phyloP scores from a whole-genome alignment of 2,329 filamentous ascomycete genomes.

The Alternaria triticimaculans region DNA sequence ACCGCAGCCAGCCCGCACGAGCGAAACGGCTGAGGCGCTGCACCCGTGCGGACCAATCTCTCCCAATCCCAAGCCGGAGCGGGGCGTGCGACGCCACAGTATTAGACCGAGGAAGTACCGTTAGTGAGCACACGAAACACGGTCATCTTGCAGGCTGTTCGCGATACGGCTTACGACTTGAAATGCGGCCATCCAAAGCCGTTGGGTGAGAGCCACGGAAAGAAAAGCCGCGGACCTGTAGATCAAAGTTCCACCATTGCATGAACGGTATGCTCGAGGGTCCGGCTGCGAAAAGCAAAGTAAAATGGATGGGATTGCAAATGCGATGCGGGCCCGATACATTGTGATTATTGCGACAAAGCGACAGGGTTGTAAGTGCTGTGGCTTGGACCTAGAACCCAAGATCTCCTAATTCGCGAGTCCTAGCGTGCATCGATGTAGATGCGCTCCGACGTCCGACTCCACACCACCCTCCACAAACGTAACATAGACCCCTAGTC shows the following conservation, averaged over 20 bases:
- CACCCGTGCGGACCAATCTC: neutral
- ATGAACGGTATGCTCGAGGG: constrained; percentile 7
- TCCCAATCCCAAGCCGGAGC: neutral
- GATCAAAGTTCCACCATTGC: neutral
- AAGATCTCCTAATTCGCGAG: neutral
- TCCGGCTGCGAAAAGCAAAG: neutral
- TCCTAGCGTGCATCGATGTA: neutral
- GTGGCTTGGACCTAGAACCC: neutral
- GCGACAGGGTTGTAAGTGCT: neutral
- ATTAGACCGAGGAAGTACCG: neutral
- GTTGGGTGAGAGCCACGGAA: constrained; percentile 1
- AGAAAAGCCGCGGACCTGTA: neutral
- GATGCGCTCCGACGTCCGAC: neutral
- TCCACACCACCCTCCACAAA: constrained; percentile 2
- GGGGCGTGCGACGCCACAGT: neutral
- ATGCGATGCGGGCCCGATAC: neutral
- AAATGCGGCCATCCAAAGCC: neutral
- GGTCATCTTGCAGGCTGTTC: neutral
- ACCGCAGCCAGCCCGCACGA: neutral
- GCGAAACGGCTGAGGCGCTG: constrained; percentile 1
- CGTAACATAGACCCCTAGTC: neutral
- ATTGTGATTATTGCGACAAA: neutral
- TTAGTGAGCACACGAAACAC: constrained; percentile 5
- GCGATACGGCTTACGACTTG: neutral
- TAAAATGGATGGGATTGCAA: neutral